phyloP scores from a whole-genome alignment of 202 grass and related monocot genomes.

The Panicum virgatum region DNA sequence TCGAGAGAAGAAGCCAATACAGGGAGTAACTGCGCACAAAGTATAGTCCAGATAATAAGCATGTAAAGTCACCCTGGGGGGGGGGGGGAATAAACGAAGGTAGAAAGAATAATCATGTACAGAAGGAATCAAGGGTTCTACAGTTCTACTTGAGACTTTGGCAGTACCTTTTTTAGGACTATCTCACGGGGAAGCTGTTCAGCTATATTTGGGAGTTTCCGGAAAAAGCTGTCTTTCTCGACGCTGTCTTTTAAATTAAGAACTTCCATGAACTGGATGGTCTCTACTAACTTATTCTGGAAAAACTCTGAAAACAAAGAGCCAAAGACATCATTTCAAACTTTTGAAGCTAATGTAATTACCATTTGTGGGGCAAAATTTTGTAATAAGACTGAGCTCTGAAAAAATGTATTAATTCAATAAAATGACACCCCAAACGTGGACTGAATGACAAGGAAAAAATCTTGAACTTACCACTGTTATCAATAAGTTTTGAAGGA shows the following conservation, averaged over 20 bases:
- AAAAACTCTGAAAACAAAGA: conserved; percentile 80
- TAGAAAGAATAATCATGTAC: conserved; percentile 17
- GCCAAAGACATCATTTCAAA: conserved; percentile 21
- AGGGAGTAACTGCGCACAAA: conserved; percentile 80
- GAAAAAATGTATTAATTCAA: conserved; percentile 11
- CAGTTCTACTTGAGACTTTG: conserved; percentile 27
- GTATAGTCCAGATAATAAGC: conserved; percentile 21
- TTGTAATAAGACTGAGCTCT: conserved; percentile 6
- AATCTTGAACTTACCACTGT: conserved; percentile 68
- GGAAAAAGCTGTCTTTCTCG: conserved; percentile 96
- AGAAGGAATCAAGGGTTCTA: conserved; percentile 7
- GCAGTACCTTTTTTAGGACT: conserved; percentile 90
- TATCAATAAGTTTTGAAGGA: conserved; percentile 99
- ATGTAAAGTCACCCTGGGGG: neutral
- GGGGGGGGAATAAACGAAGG: neutral
- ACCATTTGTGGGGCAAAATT: neutral
- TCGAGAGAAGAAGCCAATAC: conserved; percentile 91
- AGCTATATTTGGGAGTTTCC: conserved; percentile 94
- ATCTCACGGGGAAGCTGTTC: conserved; percentile 95
- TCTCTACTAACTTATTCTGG: conserved; percentile 96
- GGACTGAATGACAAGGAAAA: neutral
- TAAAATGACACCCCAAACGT: conserved; percentile 11
- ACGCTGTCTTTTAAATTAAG: conserved; percentile 98
- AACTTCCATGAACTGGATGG: conserved; percentile 97
- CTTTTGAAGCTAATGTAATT: conserved; percentile 23